Conservation (phyloP, 1,284 basidiomycete genomes). For the Coniophora puteana region DNA sequence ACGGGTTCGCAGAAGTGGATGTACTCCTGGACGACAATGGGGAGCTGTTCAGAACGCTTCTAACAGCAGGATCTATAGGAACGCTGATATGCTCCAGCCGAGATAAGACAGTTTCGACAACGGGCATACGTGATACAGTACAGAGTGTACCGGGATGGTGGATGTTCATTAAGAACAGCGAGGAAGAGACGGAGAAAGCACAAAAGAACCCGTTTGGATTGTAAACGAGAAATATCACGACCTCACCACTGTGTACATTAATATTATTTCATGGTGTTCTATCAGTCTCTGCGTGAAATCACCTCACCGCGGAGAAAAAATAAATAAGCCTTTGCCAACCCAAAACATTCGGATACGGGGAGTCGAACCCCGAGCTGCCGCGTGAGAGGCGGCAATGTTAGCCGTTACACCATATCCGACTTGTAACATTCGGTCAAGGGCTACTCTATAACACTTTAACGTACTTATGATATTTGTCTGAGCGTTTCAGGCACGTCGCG, state of each 20-base stretch:
- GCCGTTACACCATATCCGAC: constrained; percentile 62
- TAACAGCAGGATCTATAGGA: constrained; percentile 33
- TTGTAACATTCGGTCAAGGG: no score
- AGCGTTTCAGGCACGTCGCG: no score
- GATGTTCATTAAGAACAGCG: constrained; percentile 5
- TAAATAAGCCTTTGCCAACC: no score
- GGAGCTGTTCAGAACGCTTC: constrained; percentile 16
- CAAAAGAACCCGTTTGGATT: no score
- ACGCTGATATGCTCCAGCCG: constrained; percentile 7
- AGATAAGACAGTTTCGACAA: neutral
- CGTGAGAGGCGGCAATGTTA: constrained; percentile 67
- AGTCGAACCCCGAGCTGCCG: constrained; percentile 61
- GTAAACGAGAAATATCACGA: no score
- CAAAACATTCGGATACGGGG: constrained; percentile 56
- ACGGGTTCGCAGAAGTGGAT: constrained; percentile 29
- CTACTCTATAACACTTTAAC: no score
- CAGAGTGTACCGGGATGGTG: constrained; percentile 1
- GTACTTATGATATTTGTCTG: no score
- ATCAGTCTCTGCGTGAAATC: no score
- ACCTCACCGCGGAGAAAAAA: no score
- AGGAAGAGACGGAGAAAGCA: no score
- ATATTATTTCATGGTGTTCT: no score
- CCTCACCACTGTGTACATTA: no score
- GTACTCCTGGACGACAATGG: constrained; percentile 30
- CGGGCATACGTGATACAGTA: neutral